Conservation (phyloP, 306 rosid species). For the Neltuma alba region DNA sequence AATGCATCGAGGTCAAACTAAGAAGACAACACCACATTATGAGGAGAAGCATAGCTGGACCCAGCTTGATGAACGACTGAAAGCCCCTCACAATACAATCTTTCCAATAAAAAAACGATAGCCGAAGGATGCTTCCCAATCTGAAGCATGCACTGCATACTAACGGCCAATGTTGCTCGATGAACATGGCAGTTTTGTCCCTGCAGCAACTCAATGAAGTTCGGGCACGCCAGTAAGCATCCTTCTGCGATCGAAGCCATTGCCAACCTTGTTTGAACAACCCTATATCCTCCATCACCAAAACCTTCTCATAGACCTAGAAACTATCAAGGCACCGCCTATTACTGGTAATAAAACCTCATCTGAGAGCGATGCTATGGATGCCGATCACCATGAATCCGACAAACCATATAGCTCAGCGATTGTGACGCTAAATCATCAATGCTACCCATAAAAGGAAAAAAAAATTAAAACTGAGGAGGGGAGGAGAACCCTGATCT, state of each 20-base stretch:
- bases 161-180: conserved; percentile 87
- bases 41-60: conserved; percentile 83
- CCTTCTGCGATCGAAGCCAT: conserved; percentile 80
- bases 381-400: conserved; percentile 42
- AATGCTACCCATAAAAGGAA: conserved; percentile 57
- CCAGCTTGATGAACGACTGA: conserved; percentile 65
- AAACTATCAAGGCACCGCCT: conserved; percentile 35
- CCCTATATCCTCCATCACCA: conserved; percentile 88
- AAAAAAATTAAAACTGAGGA: background rate
- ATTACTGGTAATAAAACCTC: conserved; percentile 22
- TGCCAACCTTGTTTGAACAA: conserved; percentile 84
- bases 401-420: conserved; percentile 36
- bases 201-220: conserved; percentile 47
- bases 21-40: conserved; percentile 98
- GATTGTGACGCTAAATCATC: conserved; percentile 43
- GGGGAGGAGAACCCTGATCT: conserved; percentile 43
- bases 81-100: conserved; percentile 77
- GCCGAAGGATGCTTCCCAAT: conserved; percentile 54
- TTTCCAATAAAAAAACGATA: conserved; percentile 68
- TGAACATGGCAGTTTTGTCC: conserved; percentile 52
- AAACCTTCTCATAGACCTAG: conserved; percentile 31
- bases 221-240: conserved; percentile 51
- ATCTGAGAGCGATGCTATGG: conserved; percentile 39
- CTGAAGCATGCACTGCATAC: conserved; percentile 69
- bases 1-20: conserved; percentile 85